These are phyloP conservation scores for Cryptosporidium sp. DNA, from an alignment of 169 alveolate genomes.

Conservation along the genomic window DNA sequence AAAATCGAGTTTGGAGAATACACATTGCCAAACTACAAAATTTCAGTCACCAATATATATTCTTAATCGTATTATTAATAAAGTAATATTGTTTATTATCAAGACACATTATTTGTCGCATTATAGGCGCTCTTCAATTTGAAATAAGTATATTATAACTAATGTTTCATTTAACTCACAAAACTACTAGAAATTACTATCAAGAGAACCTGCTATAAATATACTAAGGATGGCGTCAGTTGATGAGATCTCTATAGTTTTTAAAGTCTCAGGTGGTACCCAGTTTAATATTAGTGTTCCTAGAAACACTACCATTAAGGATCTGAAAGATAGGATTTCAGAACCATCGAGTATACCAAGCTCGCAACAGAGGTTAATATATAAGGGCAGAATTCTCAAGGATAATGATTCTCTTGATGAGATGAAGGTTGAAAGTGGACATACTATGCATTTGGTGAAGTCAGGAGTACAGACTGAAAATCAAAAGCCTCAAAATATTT, in stretches of 20 bases:
- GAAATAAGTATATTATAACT: neutral
- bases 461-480: slow-evolving; percentile 82
- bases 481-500: slow-evolving; percentile 29
- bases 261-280: slow-evolving; percentile 87
- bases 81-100: neutral
- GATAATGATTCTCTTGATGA: slow-evolving; percentile 85
- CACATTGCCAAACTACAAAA: no score
- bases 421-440: slow-evolving; percentile 87
- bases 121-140: slow-evolving; percentile 21
- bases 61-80: no score
- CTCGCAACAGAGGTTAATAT: slow-evolving; percentile 85
- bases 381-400: slow-evolving; percentile 90
- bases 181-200: neutral
- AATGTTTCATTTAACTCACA: neutral
- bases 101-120: slow-evolving; percentile 18
- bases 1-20: no score
- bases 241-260: slow-evolving; percentile 77
- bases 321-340: slow-evolving; percentile 83
- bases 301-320: slow-evolving; percentile 80
- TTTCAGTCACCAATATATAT: no score
- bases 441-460: slow-evolving; percentile 90
- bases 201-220: neutral
- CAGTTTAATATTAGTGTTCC: slow-evolving; percentile 81
- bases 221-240: slow-evolving; percentile 35
- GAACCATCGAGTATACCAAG: slow-evolving; percentile 83